These are phyloP conservation scores for Aspergillus sp. DNA, from an alignment of 2,329 filamentous ascomycete genomes.

Conservation along the genomic window DNA sequence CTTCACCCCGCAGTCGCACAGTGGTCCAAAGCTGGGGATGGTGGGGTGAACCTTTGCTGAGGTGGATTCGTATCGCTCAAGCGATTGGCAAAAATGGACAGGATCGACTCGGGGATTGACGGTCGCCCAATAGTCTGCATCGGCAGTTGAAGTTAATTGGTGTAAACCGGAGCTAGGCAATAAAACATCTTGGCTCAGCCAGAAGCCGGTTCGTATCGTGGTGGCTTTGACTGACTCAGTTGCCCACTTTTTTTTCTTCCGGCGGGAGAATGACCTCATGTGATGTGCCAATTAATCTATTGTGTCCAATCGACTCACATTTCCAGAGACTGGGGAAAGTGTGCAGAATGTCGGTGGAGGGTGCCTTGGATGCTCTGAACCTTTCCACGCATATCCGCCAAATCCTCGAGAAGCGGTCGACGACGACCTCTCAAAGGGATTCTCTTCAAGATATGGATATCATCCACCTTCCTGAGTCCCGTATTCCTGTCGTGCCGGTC, in stretches of 20 bases:
- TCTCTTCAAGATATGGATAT: background rate
- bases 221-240: background rate
- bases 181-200: background rate
- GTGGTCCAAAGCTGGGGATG: background rate
- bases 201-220: background rate
- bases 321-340: background rate
- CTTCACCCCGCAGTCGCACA: conserved; percentile 1
- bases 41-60: background rate
- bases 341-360: background rate
- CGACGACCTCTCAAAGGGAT: background rate
- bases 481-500: background rate
- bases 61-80: background rate
- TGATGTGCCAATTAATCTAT: background rate
- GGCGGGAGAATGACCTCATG: background rate
- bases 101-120: background rate
- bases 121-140: background rate
- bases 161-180: background rate
- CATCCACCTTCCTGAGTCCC: background rate
- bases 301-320: background rate
- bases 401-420: background rate
- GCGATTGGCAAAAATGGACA: background rate
- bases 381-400: background rate
- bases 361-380: background rate
- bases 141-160: conserved; percentile 1
- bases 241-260: background rate